Percentiles rank a stretch among this genome's conserved stretches.
Conservation (phyloP, 2,329 filamentous ascomycete genomes). For the Aspergillus intermedius region DNA sequence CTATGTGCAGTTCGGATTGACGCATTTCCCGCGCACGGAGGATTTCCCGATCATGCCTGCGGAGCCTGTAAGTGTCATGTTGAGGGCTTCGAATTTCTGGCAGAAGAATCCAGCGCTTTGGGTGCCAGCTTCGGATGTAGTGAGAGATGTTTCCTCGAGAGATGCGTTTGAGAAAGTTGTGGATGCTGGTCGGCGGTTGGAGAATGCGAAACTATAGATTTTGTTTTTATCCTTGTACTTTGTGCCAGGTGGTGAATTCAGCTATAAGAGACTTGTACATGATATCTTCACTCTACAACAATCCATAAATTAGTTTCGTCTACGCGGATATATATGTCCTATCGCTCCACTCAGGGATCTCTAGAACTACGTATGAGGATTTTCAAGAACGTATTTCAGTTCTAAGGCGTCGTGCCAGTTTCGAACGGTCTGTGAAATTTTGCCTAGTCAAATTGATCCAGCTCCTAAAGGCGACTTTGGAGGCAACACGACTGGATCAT, state of each 20-base stretch:
- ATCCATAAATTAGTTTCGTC: too few species aligned
- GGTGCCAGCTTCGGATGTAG: conserved; percentile 39
- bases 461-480: not conserved
- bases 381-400: too few species aligned
- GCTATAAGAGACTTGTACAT: too few species aligned
- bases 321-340: too few species aligned
- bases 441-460: too few species aligned
- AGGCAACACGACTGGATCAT: not conserved
- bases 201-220: not conserved
- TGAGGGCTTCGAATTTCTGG: conserved; percentile 56
- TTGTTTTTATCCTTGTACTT: not conserved
- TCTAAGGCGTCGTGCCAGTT: too few species aligned
- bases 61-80: conserved; percentile 50
- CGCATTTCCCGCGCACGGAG: conserved; percentile 46
- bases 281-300: too few species aligned
- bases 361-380: too few species aligned
- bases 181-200: not conserved
- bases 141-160: not conserved
- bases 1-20: conserved; percentile 53
- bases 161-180: not conserved
- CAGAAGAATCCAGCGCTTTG: conserved; percentile 53
- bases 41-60: conserved; percentile 56
- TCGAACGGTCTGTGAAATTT: too few species aligned
- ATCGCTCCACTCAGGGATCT: too few species aligned
- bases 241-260: not conserved